A percentile compares a stretch with the other conserved stretches of the same genome.
Evolutionary conservation across 2,329 filamentous ascomycete species (phyloP).

Genomic region (Cladobotryum mycophilum): DNA sequence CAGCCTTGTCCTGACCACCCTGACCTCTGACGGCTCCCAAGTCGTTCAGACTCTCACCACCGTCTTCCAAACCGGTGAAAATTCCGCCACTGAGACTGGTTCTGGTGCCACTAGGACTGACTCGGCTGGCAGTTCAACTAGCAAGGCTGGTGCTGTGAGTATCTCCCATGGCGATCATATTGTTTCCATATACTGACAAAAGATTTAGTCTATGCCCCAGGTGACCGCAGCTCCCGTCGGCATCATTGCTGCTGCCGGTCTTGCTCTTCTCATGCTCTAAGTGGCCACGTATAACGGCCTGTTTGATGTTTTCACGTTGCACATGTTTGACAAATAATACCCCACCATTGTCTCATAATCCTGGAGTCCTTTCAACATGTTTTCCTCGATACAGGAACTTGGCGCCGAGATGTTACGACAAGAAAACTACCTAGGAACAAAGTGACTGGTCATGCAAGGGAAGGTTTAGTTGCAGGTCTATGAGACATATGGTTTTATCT

Average conservation of each 20-base stretch:
- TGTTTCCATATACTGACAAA: not conserved
- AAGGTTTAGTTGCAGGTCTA: conserved; percentile 26
- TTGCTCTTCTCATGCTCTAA: conserved; percentile 46
- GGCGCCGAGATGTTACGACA: conserved; percentile 22
- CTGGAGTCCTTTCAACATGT: conserved; percentile 20
- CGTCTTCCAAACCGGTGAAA: conserved; percentile 13
- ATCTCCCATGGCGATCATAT: too few relatives aligned
- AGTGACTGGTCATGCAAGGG: conserved; percentile 24
- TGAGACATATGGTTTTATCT: conserved; percentile 29
- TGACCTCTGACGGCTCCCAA: conserved; percentile 16
- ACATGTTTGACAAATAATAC: conserved; percentile 40
- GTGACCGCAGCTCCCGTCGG: conserved; percentile 41
- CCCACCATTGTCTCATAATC: conserved; percentile 24
- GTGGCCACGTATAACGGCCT: conserved; percentile 14
- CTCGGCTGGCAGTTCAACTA: conserved; percentile 16
- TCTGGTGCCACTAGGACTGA: conserved; percentile 16
- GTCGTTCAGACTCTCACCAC: conserved; percentile 24
- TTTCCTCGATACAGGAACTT: conserved; percentile 16
- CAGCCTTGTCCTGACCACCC: conserved; percentile 18
- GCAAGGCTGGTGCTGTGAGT: conserved; percentile 26
- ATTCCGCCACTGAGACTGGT: conserved; percentile 16
- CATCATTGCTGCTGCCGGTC: conserved; percentile 42
- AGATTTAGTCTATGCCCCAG: conserved; percentile 26
- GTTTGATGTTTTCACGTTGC: conserved; percentile 22
- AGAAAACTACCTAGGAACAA: conserved; percentile 18